Base-by-base conservation (phyloP, 208 protist species). In the Trypanosoma mega region DNA sequence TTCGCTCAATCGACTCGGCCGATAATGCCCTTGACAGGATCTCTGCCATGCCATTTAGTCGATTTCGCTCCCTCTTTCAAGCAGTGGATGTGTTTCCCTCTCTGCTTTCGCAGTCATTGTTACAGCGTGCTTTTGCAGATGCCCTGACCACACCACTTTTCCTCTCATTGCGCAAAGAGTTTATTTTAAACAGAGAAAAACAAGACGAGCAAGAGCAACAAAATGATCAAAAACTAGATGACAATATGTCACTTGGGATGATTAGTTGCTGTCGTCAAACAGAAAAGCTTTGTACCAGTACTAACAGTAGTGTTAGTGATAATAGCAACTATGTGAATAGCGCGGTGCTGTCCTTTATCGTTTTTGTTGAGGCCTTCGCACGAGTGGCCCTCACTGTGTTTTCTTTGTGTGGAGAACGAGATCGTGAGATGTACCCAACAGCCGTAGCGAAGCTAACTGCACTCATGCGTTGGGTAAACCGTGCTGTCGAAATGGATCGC, bases 341-440 rank as follows among this genome's bases (percentile, higher is more conserved):
- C 69, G 24, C 54, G 31, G 78, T 54, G 16, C 56, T 93, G 2
- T 57, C 76, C 1, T 93, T 79, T 55, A 18, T 78, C 27, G 50
- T 65, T 44, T 93, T 93, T 65, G 68, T 84, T 12, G 82, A 93
- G 47, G 69, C 76, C 2, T 85, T 91, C 69, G 69, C 81, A n/a
- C 82, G 87, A 12, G 76, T 93, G 1, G 83, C 78, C 21, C 62
- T 90, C 58, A 86, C 77, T 0, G 76, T 75, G n/a, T 93, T 93
- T 61, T 68, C 70, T 2, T 75, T 78, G 6, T 78, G 73, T 12
- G 50, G 24, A 1, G 54, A 69, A 11, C 43, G 45, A 21, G 76
- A 88, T 34, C 37, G 34, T 5, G 23, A 47, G 3, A 74, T 72
- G 41, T 89, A 85, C 63, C 85, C 82, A 21, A 83, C 87, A 23